Evolutionary conservation across 139 green algal species (phyloP).

Genomic region (Ettlia oleoabundans): DNA sequence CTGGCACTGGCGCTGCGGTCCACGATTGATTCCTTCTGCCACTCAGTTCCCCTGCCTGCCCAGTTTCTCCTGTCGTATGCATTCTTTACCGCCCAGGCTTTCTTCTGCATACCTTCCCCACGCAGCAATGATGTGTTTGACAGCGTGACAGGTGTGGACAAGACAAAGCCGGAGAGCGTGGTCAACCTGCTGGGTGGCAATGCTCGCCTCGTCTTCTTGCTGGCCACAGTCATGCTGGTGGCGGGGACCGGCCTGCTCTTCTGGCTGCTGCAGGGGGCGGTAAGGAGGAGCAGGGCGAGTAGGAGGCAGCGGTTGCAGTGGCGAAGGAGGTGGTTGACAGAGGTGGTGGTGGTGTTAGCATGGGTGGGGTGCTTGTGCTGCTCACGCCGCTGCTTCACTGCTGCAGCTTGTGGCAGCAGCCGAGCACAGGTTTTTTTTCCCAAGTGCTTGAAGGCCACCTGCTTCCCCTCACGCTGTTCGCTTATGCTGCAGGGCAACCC

Average conservation of each 20-base stretch:
- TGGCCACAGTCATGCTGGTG: slow-evolving; percentile 62
- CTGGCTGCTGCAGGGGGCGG: slow-evolving; percentile 34
- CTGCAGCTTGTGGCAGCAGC: no score
- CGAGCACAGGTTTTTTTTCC: no score
- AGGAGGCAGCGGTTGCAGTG: background rate
- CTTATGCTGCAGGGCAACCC: slow-evolving; percentile 35
- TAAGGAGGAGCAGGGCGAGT: background rate
- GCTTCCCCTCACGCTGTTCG: no score
- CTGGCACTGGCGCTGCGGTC: background rate
- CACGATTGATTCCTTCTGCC: no score
- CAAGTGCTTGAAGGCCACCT: no score
- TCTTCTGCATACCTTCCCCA: background rate
- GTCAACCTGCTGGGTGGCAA: slow-evolving; percentile 88
- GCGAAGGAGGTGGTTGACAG: no score
- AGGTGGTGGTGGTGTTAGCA: no score
- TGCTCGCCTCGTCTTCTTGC: slow-evolving; percentile 37
- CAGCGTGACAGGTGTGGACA: slow-evolving; percentile 88
- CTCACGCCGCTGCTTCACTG: no score
- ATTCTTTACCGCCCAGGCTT: no score
- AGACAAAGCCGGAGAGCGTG: slow-evolving; percentile 89
- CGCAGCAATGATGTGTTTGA: slow-evolving; percentile 97
- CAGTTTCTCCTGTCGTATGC: no score
- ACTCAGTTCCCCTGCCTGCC: no score
- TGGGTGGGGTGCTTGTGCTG: no score
- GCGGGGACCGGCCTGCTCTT: slow-evolving; percentile 62